These are phyloP conservation scores for Cutaneotrichosporon cutaneum DNA, from an alignment of 1,284 basidiomycete species.

Conservation along the genomic window DNA sequence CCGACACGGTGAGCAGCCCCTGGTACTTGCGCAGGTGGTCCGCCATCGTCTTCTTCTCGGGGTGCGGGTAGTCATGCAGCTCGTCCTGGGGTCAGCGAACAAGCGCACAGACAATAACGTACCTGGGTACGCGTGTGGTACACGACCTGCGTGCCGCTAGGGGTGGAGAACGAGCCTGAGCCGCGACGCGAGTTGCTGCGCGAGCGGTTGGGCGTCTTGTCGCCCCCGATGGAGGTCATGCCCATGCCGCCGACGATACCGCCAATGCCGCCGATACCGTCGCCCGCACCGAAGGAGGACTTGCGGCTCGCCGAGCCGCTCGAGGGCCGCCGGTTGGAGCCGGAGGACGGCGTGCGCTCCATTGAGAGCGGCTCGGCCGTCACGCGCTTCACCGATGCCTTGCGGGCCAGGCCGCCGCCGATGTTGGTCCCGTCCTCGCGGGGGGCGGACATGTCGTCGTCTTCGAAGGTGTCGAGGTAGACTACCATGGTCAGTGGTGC, in stretches of 20 bases:
- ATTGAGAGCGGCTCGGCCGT: slow-evolving; percentile 11
- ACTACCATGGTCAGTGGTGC: background rate
- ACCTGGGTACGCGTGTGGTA: slow-evolving; percentile 59
- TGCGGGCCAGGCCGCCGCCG: slow-evolving; percentile 37
- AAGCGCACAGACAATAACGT: slow-evolving; percentile 10
- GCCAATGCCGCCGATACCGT: background rate
- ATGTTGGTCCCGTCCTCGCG: slow-evolving; percentile 49
- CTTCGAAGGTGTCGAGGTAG: background rate
- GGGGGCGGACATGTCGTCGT: slow-evolving; percentile 28
- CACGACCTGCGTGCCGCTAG: slow-evolving; percentile 70
- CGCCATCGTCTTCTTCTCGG: slow-evolving; percentile 63
- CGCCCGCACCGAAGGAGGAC: background rate
- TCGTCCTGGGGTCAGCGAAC: slow-evolving; percentile 40
- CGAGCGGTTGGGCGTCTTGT: slow-evolving; percentile 1
- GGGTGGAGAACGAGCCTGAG: slow-evolving; percentile 64
- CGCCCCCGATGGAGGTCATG: slow-evolving; percentile 10
- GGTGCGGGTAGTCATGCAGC: slow-evolving; percentile 48
- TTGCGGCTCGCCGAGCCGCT: background rate
- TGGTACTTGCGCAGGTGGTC: slow-evolving; percentile 87
- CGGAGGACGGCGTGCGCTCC: slow-evolving; percentile 13
- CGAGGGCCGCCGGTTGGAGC: background rate
- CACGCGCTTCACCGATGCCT: slow-evolving; percentile 30
- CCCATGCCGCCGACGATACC: background rate
- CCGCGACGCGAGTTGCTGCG: slow-evolving; percentile 40
- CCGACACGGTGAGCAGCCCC: slow-evolving; percentile 74